phyloP scores from a whole-genome alignment of 2,329 filamentous ascomycete genomes.

The Phialemonium atrogriseum region DNA sequence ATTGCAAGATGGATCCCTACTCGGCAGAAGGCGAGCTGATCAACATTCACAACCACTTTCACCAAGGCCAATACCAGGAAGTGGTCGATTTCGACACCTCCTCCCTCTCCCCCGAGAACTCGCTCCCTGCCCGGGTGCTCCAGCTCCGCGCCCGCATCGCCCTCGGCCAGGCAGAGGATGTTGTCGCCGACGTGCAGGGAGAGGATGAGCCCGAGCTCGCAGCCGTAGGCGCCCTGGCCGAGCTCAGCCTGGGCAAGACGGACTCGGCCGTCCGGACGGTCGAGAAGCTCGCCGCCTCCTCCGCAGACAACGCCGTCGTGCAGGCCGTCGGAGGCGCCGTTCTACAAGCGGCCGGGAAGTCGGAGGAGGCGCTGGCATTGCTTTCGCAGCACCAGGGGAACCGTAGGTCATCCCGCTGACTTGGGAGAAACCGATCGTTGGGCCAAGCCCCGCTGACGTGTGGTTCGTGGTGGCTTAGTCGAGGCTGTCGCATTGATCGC shows the following conservation, averaged over 20 bases:
- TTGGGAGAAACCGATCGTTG: no score
- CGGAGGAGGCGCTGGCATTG: constrained; percentile 76
- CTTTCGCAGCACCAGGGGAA: constrained; percentile 79
- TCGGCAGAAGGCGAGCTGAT: constrained; percentile 64
- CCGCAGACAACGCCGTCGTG: constrained; percentile 68
- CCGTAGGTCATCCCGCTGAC: constrained; percentile 44
- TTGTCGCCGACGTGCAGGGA: constrained; percentile 59
- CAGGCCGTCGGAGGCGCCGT: constrained; percentile 78
- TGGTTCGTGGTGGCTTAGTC: constrained; percentile 29
- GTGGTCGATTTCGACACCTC: constrained; percentile 81
- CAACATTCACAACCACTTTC: constrained; percentile 63
- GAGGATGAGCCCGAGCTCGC: constrained; percentile 61
- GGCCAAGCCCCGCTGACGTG: no score
- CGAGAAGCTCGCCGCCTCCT: constrained; percentile 58
- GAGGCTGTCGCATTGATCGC: constrained; percentile 79
- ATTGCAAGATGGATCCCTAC: constrained; percentile 60
- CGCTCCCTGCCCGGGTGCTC: constrained; percentile 66
- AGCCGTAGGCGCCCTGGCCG: constrained; percentile 69
- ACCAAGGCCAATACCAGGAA: constrained; percentile 76
- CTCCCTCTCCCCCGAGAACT: constrained; percentile 70
- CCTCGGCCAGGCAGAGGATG: constrained; percentile 67
- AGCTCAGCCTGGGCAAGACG: constrained; percentile 50
- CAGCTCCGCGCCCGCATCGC: constrained; percentile 77
- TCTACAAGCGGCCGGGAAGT: constrained; percentile 68
- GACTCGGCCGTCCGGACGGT: constrained; percentile 54